phyloP scores from a whole-genome alignment of 2,329 filamentous ascomycete species.

The Periconia sp. region DNA sequence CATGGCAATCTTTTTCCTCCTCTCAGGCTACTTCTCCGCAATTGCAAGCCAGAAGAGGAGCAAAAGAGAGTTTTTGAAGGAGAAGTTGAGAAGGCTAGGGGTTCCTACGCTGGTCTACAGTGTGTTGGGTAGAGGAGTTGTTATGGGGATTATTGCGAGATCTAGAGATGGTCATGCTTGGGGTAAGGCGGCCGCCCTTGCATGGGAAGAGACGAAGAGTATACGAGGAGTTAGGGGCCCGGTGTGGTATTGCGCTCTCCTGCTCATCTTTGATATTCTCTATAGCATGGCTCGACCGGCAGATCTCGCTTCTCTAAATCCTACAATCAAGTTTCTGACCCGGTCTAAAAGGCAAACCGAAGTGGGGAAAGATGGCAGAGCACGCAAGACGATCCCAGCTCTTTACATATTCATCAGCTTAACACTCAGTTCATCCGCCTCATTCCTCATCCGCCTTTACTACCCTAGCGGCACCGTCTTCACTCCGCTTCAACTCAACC shows the following conservation, averaged over 20 bases:
- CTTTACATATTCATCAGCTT: conserved; percentile 6
- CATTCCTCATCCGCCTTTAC: conserved; percentile 15
- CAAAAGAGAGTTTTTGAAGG: conserved; percentile 7
- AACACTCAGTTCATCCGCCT: background rate
- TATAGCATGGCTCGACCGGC: conserved; percentile 7
- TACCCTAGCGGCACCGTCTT: conserved; percentile 17
- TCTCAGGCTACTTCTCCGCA: conserved; percentile 26
- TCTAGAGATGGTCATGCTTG: conserved; percentile 3
- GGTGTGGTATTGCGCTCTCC: conserved; percentile 25
- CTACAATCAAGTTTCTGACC: too few relatives aligned
- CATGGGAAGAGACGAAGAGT: conserved; percentile 6
- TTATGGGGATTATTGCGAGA: conserved; percentile 5
- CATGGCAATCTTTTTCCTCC: conserved; percentile 28
- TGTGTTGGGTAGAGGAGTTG: conserved; percentile 6
- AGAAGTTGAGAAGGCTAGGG: conserved; percentile 24
- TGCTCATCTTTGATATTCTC: conserved; percentile 21
- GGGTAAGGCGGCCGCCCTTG: background rate
- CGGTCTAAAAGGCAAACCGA: too few relatives aligned
- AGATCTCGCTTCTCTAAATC: too few relatives aligned
- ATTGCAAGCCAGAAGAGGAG: conserved; percentile 9
- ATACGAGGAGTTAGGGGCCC: conserved; percentile 20
- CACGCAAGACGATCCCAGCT: background rate
- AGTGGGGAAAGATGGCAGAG: background rate
- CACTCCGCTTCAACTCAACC: conserved; percentile 11
- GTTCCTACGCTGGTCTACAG: conserved; percentile 19